Evolutionary conservation across 305 asterid genomes (phyloP).

Genomic region (Fraxinus floribunda): DNA sequence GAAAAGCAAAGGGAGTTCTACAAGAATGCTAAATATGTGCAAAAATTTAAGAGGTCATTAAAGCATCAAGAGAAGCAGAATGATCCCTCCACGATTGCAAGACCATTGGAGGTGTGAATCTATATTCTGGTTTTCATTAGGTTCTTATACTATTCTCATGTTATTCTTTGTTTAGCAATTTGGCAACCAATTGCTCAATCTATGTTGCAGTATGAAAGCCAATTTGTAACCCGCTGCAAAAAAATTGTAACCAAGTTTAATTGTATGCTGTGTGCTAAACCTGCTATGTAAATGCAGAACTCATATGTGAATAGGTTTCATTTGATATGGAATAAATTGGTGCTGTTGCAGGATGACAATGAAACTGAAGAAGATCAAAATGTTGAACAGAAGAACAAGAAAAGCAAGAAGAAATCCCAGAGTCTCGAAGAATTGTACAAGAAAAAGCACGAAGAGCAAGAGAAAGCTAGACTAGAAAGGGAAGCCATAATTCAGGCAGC

Average conservation of each 20-base stretch:
- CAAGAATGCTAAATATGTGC: conserved; percentile 65
- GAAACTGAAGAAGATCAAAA: conserved; percentile 25
- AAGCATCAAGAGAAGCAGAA: conserved; percentile 45
- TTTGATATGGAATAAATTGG: background rate
- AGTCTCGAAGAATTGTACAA: conserved; percentile 57
- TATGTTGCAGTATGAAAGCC: background rate
- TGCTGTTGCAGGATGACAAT: conserved; percentile 37
- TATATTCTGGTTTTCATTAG: background rate
- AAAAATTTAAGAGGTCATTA: conserved; percentile 60
- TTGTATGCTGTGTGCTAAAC: background rate
- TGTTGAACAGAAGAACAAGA: conserved; percentile 30
- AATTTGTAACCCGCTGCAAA: background rate
- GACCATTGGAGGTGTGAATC: conserved; percentile 44
- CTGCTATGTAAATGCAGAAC: background rate
- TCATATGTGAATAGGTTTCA: background rate
- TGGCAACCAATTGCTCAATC: background rate
- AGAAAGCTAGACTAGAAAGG: conserved; percentile 57
- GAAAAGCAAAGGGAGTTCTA: conserved; percentile 91
- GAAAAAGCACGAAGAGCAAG: conserved; percentile 62
- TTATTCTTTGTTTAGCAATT: background rate
- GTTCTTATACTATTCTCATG: background rate
- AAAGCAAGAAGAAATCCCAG: conserved; percentile 31
- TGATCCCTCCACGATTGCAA: conserved; percentile 22
- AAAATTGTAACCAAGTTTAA: background rate
- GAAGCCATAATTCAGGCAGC: conserved; percentile 55